A percentile compares a stretch with the other conserved stretches of the same genome.
Evolutionary conservation across 2,329 filamentous ascomycete species (phyloP).

Genomic region (Colletotrichum scovillei): DNA sequence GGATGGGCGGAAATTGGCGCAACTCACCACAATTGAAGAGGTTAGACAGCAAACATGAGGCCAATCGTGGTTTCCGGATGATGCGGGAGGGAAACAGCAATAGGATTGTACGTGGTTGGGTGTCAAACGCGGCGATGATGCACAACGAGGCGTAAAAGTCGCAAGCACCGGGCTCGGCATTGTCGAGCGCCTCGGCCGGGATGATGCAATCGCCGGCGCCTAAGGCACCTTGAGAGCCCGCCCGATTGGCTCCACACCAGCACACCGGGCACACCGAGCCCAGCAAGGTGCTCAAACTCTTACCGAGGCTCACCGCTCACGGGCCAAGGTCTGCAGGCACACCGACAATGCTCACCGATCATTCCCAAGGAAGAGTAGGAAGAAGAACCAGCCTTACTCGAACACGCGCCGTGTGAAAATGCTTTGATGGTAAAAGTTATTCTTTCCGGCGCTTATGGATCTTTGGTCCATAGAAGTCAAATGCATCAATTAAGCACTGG

Average conservation of each 20-base stretch:
- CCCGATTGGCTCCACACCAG: constrained; percentile 1
- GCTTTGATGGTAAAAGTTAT: background rate
- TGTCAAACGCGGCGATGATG: background rate
- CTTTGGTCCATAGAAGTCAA: background rate
- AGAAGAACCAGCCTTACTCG: background rate
- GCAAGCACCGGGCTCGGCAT: constrained; percentile 28
- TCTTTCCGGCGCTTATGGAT: too few species aligned
- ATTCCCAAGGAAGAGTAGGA: background rate
- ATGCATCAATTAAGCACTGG: background rate
- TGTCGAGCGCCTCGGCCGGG: constrained; percentile 24
- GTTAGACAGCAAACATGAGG: background rate
- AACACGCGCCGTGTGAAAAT: background rate
- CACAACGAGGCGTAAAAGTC: constrained; percentile 15
- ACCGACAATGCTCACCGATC: background rate
- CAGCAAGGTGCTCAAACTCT: background rate
- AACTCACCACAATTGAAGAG: background rate
- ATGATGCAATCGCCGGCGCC: constrained; percentile 35
- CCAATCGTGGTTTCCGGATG: background rate
- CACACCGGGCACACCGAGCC: background rate
- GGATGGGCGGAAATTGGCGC: background rate
- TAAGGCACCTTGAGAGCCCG: constrained; percentile 32
- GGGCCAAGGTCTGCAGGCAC: background rate
- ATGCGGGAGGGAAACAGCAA: background rate
- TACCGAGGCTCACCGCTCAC: background rate
- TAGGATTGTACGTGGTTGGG: background rate